These are phyloP conservation scores for Dioscorea zingiberensis DNA, from an alignment of 106 monocot species.

Conservation along the genomic window DNA sequence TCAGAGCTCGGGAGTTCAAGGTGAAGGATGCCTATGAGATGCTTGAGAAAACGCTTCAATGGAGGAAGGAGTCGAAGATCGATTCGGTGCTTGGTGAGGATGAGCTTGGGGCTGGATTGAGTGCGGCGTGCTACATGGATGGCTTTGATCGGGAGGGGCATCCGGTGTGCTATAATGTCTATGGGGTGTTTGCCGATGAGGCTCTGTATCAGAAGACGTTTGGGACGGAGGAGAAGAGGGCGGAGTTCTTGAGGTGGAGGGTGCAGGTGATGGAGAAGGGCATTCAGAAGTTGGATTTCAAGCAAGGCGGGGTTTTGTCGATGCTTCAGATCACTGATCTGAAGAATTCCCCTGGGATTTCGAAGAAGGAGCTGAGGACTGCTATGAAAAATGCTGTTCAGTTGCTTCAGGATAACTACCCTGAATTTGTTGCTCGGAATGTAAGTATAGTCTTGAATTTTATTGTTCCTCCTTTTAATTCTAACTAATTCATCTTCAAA, in stretches of 20 bases:
- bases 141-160: constrained; percentile 61
- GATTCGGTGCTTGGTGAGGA: constrained; percentile 43
- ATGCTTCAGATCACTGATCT: constrained; percentile 63
- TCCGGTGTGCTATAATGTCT: constrained; percentile 70
- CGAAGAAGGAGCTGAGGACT: constrained; percentile 71
- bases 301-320: constrained; percentile 31
- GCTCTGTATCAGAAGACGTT: constrained; percentile 37
- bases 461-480: not conserved
- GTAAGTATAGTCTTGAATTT: constrained; percentile 25
- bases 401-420: constrained; percentile 80
- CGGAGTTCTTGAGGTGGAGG: constrained; percentile 61
- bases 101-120: constrained; percentile 23
- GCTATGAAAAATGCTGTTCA: constrained; percentile 52
- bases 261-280: constrained; percentile 69
- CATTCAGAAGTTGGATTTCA: constrained; percentile 52
- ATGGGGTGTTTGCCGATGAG: constrained; percentile 43
- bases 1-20: constrained; percentile 74
- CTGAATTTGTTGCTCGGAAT: constrained; percentile 67
- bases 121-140: constrained; percentile 52
- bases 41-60: constrained; percentile 51
- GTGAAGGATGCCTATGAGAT: constrained; percentile 62
- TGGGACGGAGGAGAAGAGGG: constrained; percentile 50
- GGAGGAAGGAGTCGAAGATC: constrained; percentile 46
- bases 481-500: not conserved
- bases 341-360: constrained; percentile 38